These are phyloP conservation scores for Saccharum spontaneum DNA, from an alignment of 176 grass and related monocot species.

Conservation along the genomic window DNA sequence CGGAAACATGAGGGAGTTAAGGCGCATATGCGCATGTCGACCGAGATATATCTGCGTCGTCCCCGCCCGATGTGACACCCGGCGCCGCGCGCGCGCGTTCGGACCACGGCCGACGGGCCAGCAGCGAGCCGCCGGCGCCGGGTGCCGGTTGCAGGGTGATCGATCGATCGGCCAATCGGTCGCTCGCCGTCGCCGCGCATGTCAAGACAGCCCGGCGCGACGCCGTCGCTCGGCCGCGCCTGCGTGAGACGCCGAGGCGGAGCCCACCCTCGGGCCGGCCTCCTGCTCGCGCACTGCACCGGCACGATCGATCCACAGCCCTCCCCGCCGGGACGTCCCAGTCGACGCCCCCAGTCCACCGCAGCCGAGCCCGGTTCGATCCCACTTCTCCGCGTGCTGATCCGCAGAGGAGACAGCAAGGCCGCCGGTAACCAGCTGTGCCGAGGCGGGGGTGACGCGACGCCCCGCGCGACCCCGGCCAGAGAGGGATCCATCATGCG, in stretches of 20 bases:
- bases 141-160: too few relatives aligned
- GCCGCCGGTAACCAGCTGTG: not conserved
- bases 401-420: not conserved
- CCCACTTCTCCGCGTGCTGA: constrained; percentile 1
- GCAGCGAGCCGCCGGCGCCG: not conserved
- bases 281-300: too few relatives aligned
- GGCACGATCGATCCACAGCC: too few relatives aligned
- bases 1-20: constrained; percentile 28
- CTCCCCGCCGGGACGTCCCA: too few relatives aligned
- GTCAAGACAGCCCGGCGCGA: too few relatives aligned
- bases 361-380: not conserved
- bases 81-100: not conserved
- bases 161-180: too few relatives aligned
- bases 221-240: too few relatives aligned
- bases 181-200: too few relatives aligned
- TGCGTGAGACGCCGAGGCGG: too few relatives aligned
- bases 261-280: too few relatives aligned
- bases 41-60: constrained; percentile 23
- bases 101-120: not conserved
- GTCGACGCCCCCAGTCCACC: too few relatives aligned
- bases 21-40: constrained; percentile 51
- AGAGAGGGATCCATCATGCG: not conserved
- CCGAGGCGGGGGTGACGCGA: not conserved
- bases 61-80: not conserved
- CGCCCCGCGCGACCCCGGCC: not conserved